These are phyloP conservation scores for Zarea fungicola DNA, from an alignment of 2,329 filamentous ascomycete species.

Conservation along the genomic window DNA sequence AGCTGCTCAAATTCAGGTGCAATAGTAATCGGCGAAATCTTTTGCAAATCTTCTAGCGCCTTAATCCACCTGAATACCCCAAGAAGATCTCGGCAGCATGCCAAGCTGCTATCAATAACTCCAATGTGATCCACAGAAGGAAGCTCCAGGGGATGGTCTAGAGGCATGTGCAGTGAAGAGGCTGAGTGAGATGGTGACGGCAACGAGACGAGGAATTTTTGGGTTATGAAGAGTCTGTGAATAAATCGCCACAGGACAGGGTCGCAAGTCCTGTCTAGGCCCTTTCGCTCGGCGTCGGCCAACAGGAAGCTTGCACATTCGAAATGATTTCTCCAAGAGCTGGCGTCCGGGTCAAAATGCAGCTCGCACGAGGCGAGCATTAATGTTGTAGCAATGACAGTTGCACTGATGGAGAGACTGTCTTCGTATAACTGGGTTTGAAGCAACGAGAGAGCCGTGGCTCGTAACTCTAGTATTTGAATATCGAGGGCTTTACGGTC, in stretches of 20 bases:
- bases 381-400: constrained; percentile 5
- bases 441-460: background rate
- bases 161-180: background rate
- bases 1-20: background rate
- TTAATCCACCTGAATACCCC: background rate
- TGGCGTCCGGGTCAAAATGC: constrained; percentile 1
- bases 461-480: constrained; percentile 2
- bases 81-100: background rate
- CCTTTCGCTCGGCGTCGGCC: background rate
- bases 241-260: background rate
- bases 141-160: background rate
- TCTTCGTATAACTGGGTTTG: background rate
- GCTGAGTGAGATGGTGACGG: background rate
- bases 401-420: background rate
- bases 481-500: background rate
- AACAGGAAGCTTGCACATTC: constrained; percentile 2
- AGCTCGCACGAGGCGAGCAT: constrained; percentile 11
- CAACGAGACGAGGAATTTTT: background rate
- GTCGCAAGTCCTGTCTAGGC: background rate
- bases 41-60: background rate
- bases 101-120: constrained; percentile 1
- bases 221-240: background rate
- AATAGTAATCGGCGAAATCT: background rate
- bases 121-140: background rate
- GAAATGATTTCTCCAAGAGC: constrained; percentile 7